Evolutionary conservation across 345 rosid species (phyloP).

Genomic region (Conringia planisiliqua): DNA sequence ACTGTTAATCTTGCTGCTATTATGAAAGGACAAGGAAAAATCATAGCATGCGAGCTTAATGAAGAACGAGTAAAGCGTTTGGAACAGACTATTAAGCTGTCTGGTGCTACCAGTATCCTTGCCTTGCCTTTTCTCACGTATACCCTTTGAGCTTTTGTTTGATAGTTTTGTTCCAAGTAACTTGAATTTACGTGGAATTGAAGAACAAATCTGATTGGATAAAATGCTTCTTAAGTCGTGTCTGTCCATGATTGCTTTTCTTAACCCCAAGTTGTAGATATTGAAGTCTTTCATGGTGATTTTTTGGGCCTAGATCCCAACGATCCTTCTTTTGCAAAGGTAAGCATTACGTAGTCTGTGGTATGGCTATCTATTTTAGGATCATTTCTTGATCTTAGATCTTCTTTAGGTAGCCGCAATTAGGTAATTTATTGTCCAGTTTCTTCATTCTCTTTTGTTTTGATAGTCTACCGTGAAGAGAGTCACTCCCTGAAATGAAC

Average conservation of each 20-base stretch:
- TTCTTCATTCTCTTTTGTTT: background rate
- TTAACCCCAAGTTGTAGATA: conserved; percentile 48
- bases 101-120: conserved; percentile 89
- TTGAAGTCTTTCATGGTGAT: conserved; percentile 44
- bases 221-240: background rate
- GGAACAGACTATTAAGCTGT: conserved; percentile 67
- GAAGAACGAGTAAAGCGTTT: conserved; percentile 66
- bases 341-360: conserved; percentile 16
- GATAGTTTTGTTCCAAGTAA: background rate
- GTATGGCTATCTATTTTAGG: background rate
- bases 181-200: background rate
- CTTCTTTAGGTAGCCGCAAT: background rate
- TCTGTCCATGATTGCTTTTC: conserved; percentile 19
- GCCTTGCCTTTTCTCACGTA: background rate
- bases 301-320: conserved; percentile 66
- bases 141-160: background rate
- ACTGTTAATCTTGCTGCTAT: conserved; percentile 94
- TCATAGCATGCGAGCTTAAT: conserved; percentile 78
- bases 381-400: background rate
- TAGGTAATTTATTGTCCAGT: background rate
- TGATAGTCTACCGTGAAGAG: background rate
- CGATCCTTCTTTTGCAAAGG: conserved; percentile 61
- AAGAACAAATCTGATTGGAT: background rate
- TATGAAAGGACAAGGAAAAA: conserved; percentile 74
- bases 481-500: conserved; percentile 1